These are phyloP conservation scores for Sugiyamaella boreocaroliniensis DNA, from an alignment of 805 yeast species.

Conservation along the genomic window DNA sequence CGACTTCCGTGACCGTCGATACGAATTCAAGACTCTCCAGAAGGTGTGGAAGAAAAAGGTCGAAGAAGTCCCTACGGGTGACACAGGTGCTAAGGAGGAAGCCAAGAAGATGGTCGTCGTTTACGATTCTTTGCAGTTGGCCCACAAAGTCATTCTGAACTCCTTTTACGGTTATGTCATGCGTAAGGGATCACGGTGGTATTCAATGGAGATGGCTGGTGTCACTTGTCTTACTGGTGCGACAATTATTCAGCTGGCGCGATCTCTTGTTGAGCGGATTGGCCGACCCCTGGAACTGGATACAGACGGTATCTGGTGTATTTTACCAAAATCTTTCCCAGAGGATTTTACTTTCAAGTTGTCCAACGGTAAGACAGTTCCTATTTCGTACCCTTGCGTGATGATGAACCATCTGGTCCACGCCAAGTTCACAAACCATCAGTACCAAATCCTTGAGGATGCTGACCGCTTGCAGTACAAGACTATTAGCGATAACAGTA, in stretches of 20 bases:
- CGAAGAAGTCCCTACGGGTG: conserved; percentile 43
- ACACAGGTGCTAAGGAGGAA: conserved; percentile 67
- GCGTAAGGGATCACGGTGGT: conserved; percentile 99
- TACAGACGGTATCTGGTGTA: conserved; percentile 99
- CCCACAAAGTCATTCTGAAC: conserved; percentile 92
- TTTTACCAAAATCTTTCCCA: conserved; percentile 86
- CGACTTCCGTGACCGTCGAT: conserved; percentile 90
- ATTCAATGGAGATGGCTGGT: conserved; percentile 99
- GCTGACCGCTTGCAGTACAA: conserved; percentile 61
- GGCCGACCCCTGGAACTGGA: conserved; percentile 96
- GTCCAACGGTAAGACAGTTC: conserved; percentile 69
- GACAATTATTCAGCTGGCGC: conserved; percentile 95
- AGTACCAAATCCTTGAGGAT: conserved; percentile 81
- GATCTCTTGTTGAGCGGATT: conserved; percentile 79
- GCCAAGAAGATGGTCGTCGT: conserved; percentile 90
- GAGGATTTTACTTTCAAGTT: conserved; percentile 70
- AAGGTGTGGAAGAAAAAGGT: conserved; percentile 89
- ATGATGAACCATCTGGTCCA: conserved; percentile 94
- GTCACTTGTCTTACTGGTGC: conserved; percentile 98
- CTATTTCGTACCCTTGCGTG: conserved; percentile 87
- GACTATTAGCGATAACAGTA: conserved; percentile 81
- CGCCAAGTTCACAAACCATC: conserved; percentile 84
- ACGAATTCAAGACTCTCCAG: conserved; percentile 88
- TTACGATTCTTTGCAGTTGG: conserved; percentile 91
- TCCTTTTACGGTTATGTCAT: conserved; percentile 97